phyloP scores from a whole-genome alignment of 176 grass and related monocot genomes.

The Bromus sterilis region DNA sequence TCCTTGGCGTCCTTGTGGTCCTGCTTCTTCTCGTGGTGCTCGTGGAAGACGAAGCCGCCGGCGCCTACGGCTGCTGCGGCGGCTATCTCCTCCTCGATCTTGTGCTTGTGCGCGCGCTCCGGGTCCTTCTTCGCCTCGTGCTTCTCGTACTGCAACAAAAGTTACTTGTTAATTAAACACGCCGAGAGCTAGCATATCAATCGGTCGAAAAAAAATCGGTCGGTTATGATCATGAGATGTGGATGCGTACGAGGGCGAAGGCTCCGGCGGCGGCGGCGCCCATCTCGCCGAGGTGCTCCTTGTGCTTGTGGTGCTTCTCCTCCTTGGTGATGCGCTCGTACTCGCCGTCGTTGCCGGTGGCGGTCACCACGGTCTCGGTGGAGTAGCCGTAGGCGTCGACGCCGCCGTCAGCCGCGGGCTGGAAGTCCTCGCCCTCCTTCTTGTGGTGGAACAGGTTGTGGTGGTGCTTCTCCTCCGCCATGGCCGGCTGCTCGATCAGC shows the following conservation, averaged over 20 bases:
- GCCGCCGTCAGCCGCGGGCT: not conserved
- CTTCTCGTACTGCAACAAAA: constrained; percentile 94
- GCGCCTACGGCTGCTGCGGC: constrained; percentile 51
- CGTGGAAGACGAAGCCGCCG: constrained; percentile 75
- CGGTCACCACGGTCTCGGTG: constrained; percentile 31
- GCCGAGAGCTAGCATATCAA: too few species aligned
- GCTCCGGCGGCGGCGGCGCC: constrained; percentile 47
- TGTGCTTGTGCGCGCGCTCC: constrained; percentile 73
- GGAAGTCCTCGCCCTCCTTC: constrained; percentile 42
- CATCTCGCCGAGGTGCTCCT: constrained; percentile 73
- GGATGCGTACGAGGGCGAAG: constrained; percentile 77
- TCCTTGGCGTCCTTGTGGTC: constrained; percentile 69
- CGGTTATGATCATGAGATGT: too few species aligned
- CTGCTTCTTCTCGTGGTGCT: constrained; percentile 93
- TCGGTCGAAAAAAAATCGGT: too few species aligned
- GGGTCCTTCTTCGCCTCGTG: constrained; percentile 88
- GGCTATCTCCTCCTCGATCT: constrained; percentile 76
- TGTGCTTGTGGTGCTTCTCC: constrained; percentile 90
- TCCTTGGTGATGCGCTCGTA: constrained; percentile 54
- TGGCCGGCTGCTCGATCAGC: not conserved
- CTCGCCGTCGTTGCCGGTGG: constrained; percentile 26
- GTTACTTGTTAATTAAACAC: too few species aligned
- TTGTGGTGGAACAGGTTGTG: constrained; percentile 58
- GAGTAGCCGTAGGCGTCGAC: constrained; percentile 28
- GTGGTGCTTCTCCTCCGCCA: constrained; percentile 60